Evolutionary conservation across 768 basidiomycete genomes (phyloP).

Genomic region (Tulasnella sp.): DNA sequence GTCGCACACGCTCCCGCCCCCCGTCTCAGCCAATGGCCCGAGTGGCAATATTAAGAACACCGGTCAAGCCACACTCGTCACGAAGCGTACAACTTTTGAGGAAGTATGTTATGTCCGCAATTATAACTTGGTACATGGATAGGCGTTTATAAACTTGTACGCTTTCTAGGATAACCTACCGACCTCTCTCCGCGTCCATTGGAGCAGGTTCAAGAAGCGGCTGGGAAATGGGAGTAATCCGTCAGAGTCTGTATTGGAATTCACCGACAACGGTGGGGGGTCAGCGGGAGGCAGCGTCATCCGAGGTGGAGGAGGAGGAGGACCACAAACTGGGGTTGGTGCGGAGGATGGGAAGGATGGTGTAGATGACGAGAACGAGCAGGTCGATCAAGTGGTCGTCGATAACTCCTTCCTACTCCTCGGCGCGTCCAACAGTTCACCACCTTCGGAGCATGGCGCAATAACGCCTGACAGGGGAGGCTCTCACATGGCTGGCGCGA

Average conservation of each 20-base stretch:
- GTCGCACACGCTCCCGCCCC: too few species aligned
- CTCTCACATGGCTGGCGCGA: not conserved
- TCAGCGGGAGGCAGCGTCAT: not conserved
- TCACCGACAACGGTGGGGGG: conserved; percentile 1
- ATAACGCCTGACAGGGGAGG: conserved; percentile 14
- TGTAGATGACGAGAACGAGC: conserved; percentile 12
- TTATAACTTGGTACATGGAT: too few species aligned
- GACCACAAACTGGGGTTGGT: not conserved
- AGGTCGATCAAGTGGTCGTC: conserved; percentile 19
- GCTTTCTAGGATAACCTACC: not conserved
- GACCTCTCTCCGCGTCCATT: conserved; percentile 3
- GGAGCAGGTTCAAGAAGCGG: conserved; percentile 14
- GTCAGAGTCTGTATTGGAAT: conserved; percentile 4
- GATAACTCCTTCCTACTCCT: conserved; percentile 10
- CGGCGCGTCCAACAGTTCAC: not conserved
- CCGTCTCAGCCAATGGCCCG: too few species aligned
- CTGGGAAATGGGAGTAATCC: conserved; percentile 5
- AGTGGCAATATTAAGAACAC: too few species aligned
- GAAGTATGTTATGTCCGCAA: too few species aligned
- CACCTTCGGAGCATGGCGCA: conserved; percentile 9
- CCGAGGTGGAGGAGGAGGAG: too few species aligned
- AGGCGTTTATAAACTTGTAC: too few species aligned
- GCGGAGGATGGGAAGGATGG: not conserved
- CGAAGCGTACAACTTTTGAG: too few species aligned
- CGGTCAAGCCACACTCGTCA: too few species aligned